Evolutionary conservation across 2,329 filamentous ascomycete genomes (phyloP).

Genomic region (Fusarium sp.): DNA sequence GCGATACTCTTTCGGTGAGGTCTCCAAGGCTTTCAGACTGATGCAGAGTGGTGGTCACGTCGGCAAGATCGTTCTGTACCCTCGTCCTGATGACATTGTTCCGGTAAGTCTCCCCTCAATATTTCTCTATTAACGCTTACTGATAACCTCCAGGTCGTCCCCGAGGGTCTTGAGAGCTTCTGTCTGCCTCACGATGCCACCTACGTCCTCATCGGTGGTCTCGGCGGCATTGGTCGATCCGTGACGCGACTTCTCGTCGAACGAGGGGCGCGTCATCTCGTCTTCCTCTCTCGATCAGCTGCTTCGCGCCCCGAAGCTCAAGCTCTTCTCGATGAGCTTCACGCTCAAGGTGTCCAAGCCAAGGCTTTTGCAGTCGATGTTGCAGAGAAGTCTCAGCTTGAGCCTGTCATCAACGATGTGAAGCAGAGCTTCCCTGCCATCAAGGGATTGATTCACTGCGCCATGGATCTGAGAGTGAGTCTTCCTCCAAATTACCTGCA

Average conservation of each 20-base stretch:
- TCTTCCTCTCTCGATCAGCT: slow-evolving; percentile 44
- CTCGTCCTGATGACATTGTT: not conserved
- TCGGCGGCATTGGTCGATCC: slow-evolving; percentile 38
- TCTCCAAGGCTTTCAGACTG: slow-evolving; percentile 28
- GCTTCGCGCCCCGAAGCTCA: not conserved
- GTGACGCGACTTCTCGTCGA: slow-evolving; percentile 33
- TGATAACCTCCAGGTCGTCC: not conserved
- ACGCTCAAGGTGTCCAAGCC: not conserved
- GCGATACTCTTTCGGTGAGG: slow-evolving; percentile 10
- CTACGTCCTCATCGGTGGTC: slow-evolving; percentile 41
- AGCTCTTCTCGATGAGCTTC: not conserved
- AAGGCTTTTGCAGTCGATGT: not conserved
- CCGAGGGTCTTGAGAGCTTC: not conserved
- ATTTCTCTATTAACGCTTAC: not conserved
- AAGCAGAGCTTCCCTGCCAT: slow-evolving; percentile 25
- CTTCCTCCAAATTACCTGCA: rapidly evolving
- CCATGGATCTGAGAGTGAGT: slow-evolving; percentile 36
- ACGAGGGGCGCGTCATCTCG: slow-evolving; percentile 40
- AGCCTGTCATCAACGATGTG: slow-evolving; percentile 16
- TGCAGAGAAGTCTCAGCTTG: slow-evolving; percentile 23
- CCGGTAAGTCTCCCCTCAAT: not conserved
- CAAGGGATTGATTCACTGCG: slow-evolving; percentile 42
- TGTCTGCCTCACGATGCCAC: not conserved
- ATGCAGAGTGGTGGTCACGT: slow-evolving; percentile 33
- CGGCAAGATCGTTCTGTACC: slow-evolving; percentile 20